These are phyloP conservation scores for Dissophora globulifera DNA, from an alignment of 192 early-diverging fungal species.

Conservation along the genomic window DNA sequence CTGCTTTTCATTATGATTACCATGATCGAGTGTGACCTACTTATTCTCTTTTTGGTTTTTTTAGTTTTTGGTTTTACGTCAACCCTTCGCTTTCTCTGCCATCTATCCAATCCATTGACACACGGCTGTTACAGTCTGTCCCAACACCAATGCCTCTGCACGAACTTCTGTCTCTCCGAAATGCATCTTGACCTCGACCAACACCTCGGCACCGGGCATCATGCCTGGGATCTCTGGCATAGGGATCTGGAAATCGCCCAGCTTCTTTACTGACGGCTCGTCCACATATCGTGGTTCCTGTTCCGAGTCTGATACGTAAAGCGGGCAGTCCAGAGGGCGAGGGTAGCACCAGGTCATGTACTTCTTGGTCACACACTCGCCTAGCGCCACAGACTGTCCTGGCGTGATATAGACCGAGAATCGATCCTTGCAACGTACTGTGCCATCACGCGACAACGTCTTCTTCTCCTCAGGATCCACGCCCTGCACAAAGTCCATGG, in stretches of 20 bases:
- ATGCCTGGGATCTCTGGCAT: slow-evolving; percentile 51
- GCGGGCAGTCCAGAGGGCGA: slow-evolving; percentile 45
- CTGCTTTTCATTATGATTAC: too few species aligned
- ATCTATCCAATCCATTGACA: slow-evolving; percentile 60
- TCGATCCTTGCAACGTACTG: slow-evolving; percentile 47
- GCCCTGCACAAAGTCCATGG: slow-evolving; percentile 48
- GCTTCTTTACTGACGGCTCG: slow-evolving; percentile 49
- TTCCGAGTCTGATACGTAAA: slow-evolving; percentile 44
- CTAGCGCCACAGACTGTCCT: slow-evolving; percentile 47
- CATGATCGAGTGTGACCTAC: too few species aligned
- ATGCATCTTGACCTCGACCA: slow-evolving; percentile 55
- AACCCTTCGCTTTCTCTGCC: neutral
- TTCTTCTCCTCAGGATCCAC: slow-evolving; percentile 51
- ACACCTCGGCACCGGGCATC: slow-evolving; percentile 45
- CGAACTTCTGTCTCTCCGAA: slow-evolving; percentile 52
- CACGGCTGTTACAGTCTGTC: slow-evolving; percentile 56
- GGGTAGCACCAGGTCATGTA: slow-evolving; percentile 56
- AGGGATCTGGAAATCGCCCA: slow-evolving; percentile 51
- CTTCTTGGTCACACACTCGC: slow-evolving; percentile 53
- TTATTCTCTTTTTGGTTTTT: slow-evolving; percentile 1
- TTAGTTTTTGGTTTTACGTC: slow-evolving; percentile 2
- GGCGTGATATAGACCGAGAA: slow-evolving; percentile 52
- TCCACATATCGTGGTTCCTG: slow-evolving; percentile 52
- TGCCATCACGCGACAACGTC: slow-evolving; percentile 48
- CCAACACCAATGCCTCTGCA: slow-evolving; percentile 46